A percentile compares a stretch with the other conserved stretches of the same genome.
phyloP scores from a whole-genome alignment of 2,329 filamentous ascomycete species.

The Talaromyces verruculosus region DNA sequence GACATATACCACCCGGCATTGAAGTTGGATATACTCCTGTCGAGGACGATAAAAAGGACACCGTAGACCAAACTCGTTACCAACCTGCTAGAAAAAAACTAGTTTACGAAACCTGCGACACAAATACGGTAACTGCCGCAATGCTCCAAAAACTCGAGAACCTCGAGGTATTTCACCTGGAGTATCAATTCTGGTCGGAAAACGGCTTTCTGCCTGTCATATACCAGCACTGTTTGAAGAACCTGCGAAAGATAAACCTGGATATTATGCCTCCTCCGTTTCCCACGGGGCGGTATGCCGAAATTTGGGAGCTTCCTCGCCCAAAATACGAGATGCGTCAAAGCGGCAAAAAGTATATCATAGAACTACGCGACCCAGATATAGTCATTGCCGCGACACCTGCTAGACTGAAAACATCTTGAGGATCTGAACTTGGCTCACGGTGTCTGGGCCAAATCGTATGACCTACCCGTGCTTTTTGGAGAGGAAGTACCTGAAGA shows the following conservation, averaged over 20 bases:
- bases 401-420: neutral
- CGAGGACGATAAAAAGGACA: too few relatives aligned
- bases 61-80: neutral
- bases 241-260: neutral
- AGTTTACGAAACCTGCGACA: neutral
- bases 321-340: neutral
- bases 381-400: neutral
- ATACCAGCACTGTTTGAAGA: neutral
- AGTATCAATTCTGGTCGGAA: neutral
- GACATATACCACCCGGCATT: neutral
- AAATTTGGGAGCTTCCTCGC: neutral
- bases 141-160: neutral
- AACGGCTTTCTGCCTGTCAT: neutral
- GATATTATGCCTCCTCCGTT: neutral
- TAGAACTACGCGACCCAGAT: neutral
- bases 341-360: neutral
- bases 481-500: neutral
- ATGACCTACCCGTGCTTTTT: neutral
- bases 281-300: neutral
- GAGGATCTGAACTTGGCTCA: neutral
- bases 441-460: neutral
- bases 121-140: neutral
- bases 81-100: neutral
- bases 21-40: neutral
- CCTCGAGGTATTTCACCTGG: neutral